These are phyloP conservation scores for Agapanthus africanus DNA, from an alignment of 106 monocot genomes.

Conservation along the genomic window DNA sequence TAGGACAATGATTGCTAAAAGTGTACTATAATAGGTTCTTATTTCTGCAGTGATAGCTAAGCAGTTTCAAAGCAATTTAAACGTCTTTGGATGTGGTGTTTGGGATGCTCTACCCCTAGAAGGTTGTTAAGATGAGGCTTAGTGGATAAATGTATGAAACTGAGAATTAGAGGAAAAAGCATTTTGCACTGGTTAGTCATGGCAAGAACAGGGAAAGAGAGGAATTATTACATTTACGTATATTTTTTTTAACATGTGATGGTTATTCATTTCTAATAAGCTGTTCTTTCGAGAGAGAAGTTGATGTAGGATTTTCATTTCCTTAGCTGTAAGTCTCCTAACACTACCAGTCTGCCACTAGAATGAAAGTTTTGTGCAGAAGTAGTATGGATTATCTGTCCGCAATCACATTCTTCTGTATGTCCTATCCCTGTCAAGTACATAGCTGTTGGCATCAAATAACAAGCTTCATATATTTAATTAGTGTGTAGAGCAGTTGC, in stretches of 20 bases:
- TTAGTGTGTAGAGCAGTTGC: not conserved
- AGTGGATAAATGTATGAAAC: not conserved
- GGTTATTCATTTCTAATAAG: not conserved
- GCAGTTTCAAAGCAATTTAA: too few relatives aligned
- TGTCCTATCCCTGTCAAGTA: not conserved
- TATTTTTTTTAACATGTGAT: not conserved
- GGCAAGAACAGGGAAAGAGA: not conserved
- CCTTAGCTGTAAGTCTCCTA: too few relatives aligned
- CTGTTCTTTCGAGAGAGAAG: not conserved
- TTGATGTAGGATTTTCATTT: too few relatives aligned
- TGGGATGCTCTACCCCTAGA: not conserved
- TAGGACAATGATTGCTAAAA: not conserved
- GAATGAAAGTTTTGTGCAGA: too few relatives aligned
- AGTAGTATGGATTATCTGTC: too few relatives aligned
- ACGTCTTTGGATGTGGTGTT: not conserved
- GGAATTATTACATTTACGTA: not conserved
- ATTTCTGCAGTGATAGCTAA: not conserved
- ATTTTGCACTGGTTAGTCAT: not conserved
- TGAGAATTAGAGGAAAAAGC: too few relatives aligned
- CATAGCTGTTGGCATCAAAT: not conserved
- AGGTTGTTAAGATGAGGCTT: not conserved
- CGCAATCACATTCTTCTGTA: too few relatives aligned
- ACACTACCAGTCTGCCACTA: too few relatives aligned
- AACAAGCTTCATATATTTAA: not conserved
- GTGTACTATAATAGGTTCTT: not conserved